Evolutionary conservation across 2,329 filamentous ascomycete species (phyloP).

Genomic region (Parastagonospora nodorum): DNA sequence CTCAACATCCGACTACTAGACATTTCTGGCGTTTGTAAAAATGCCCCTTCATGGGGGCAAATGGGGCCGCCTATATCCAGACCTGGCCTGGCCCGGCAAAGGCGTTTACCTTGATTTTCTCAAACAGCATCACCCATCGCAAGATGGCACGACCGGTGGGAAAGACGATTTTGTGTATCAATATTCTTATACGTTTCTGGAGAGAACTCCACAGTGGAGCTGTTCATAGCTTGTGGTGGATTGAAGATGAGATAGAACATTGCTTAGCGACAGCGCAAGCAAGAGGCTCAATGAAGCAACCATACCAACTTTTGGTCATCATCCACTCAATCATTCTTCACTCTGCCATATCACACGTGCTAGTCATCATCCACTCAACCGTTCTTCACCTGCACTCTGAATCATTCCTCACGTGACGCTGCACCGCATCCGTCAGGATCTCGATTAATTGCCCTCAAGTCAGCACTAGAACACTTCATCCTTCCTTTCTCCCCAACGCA

Average conservation of each 20-base stretch:
- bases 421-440: too few relatives aligned
- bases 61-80: conserved; percentile 17
- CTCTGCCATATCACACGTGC: too few relatives aligned
- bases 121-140: conserved; percentile 20
- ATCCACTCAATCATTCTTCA: too few relatives aligned
- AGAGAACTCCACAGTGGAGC: conserved; percentile 5
- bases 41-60: conserved; percentile 11
- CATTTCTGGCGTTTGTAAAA: conserved; percentile 32
- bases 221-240: conserved; percentile 6
- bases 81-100: conserved; percentile 11
- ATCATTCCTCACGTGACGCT: too few relatives aligned
- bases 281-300: not conserved
- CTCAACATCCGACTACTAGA: conserved; percentile 23
- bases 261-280: not conserved
- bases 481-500: too few relatives aligned
- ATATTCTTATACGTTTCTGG: conserved; percentile 14
- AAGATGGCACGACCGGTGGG: conserved; percentile 20
- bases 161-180: conserved; percentile 19
- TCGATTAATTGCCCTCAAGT: too few relatives aligned
- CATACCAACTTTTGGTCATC: not conserved
- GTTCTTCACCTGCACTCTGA: too few relatives aligned
- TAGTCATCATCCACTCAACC: too few relatives aligned
- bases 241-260: not conserved
- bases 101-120: conserved; percentile 21
- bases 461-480: too few relatives aligned